Evolutionary conservation across 768 basidiomycete species (phyloP).

Genomic region (Strobilomyces dryophilus): DNA sequence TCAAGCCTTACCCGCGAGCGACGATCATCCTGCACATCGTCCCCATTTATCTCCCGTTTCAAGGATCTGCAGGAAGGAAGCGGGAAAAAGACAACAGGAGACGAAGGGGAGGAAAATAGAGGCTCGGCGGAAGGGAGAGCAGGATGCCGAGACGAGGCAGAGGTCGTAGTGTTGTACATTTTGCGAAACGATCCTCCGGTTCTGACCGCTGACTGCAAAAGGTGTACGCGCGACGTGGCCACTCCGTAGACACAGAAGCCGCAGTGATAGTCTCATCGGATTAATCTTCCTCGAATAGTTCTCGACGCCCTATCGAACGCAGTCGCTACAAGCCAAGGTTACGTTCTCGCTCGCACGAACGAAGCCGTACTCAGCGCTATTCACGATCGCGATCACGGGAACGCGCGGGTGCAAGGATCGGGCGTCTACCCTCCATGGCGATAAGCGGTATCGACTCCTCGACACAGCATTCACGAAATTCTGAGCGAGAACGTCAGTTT

Average conservation of each 20-base stretch:
- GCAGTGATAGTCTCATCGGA: slow-evolving; percentile 17
- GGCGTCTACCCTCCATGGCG: too few species aligned
- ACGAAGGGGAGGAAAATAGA: too few species aligned
- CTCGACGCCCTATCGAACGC: slow-evolving; percentile 13
- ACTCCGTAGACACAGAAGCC: slow-evolving; percentile 19
- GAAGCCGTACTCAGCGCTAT: slow-evolving; percentile 5
- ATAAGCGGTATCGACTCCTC: too few species aligned
- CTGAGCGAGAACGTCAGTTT: too few species aligned
- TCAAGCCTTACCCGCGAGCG: too few species aligned
- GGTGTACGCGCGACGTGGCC: slow-evolving; percentile 15
- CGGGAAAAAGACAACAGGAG: too few species aligned
- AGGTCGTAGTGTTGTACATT: slow-evolving; percentile 31
- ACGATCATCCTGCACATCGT: too few species aligned
- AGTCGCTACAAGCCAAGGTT: slow-evolving; percentile 18
- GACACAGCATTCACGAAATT: too few species aligned
- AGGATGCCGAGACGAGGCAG: slow-evolving; percentile 6
- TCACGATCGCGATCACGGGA: slow-evolving; percentile 29
- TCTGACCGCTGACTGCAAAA: slow-evolving; percentile 24
- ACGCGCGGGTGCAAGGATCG: too few species aligned
- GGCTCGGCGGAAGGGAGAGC: too few species aligned
- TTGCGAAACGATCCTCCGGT: background rate
- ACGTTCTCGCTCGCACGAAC: slow-evolving; percentile 19
- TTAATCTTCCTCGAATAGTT: slow-evolving; percentile 15
- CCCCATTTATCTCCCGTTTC: too few species aligned
- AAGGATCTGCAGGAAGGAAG: too few species aligned